phyloP scores from a whole-genome alignment of 2,329 filamentous ascomycete genomes.

The Lithohypha guttulata region DNA sequence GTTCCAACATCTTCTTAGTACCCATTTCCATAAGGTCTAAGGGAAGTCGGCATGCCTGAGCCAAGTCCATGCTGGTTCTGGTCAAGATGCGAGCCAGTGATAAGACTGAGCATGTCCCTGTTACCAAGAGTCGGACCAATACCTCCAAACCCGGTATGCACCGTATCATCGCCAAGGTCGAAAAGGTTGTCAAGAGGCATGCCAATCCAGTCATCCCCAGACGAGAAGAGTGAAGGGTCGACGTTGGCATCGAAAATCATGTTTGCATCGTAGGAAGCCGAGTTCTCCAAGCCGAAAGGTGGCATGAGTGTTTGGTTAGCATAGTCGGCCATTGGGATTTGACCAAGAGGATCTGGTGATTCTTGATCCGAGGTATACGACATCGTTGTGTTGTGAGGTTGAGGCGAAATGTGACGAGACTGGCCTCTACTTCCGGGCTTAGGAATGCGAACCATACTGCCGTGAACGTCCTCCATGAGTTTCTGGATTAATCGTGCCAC shows the following conservation, averaged over 20 bases:
- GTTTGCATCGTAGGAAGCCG: conserved; percentile 14
- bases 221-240: conserved; percentile 13
- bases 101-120: conserved; percentile 33
- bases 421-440: conserved; percentile 23
- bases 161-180: conserved; percentile 31
- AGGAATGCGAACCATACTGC: conserved; percentile 21
- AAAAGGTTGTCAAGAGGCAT: conserved; percentile 52
- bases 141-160: conserved; percentile 46
- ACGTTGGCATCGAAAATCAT: conserved; percentile 16
- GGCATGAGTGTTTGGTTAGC: conserved; percentile 20
- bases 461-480: conserved; percentile 31
- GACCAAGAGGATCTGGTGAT: conserved; percentile 18
- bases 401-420: conserved; percentile 25
- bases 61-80: conserved; percentile 5
- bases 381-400: conserved; percentile 17
- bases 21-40: conserved; percentile 1
- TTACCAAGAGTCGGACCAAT: conserved; percentile 52
- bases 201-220: conserved; percentile 45
- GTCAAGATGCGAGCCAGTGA: conserved; percentile 2
- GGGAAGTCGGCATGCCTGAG: background rate
- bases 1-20: background rate
- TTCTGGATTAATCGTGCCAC: conserved; percentile 52
- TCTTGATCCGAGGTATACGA: conserved; percentile 1
- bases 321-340: conserved; percentile 21
- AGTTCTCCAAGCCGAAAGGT: conserved; percentile 14